Evolutionary conservation across 2,329 filamentous ascomycete genomes (phyloP).

Genomic region (Sporothrix variecibatus): DNA sequence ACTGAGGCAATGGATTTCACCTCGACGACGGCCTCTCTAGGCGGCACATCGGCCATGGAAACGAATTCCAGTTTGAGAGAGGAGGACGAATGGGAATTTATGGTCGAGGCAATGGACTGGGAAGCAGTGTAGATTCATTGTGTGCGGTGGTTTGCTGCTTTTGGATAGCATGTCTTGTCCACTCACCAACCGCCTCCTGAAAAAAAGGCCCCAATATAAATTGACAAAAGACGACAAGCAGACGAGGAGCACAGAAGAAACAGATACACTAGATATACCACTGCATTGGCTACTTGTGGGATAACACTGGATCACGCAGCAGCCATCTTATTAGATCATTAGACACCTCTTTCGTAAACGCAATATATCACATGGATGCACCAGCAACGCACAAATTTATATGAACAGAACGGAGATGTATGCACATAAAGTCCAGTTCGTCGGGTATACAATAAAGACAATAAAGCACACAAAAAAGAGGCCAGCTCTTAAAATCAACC

Average conservation of each 20-base stretch:
- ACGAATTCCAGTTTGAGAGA: constrained; percentile 34
- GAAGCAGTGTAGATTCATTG: constrained; percentile 27
- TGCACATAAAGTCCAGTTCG: not conserved
- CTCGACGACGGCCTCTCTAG: not conserved
- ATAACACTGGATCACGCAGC: too few relatives aligned
- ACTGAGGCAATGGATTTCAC: not conserved
- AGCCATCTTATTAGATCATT: too few relatives aligned
- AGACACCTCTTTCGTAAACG: too few relatives aligned
- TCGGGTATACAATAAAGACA: not conserved
- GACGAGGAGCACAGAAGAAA: not conserved
- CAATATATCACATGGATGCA: not conserved
- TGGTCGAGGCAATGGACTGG: constrained; percentile 53
- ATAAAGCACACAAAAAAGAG: too few relatives aligned
- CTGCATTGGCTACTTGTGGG: too few relatives aligned
- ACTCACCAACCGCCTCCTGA: not conserved
- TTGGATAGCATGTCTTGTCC: not conserved
- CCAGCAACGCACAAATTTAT: not conserved
- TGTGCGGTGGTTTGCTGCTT: not conserved
- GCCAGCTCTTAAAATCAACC: too few relatives aligned
- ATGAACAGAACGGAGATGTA: not conserved
- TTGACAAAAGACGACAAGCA: not conserved
- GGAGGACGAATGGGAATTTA: constrained; percentile 56
- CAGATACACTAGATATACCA: not conserved
- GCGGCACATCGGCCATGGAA: constrained; percentile 20
- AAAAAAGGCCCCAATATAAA: not conserved